phyloP scores from a whole-genome alignment of 2,329 filamentous ascomycete species.

The Remersonia thermophila region DNA sequence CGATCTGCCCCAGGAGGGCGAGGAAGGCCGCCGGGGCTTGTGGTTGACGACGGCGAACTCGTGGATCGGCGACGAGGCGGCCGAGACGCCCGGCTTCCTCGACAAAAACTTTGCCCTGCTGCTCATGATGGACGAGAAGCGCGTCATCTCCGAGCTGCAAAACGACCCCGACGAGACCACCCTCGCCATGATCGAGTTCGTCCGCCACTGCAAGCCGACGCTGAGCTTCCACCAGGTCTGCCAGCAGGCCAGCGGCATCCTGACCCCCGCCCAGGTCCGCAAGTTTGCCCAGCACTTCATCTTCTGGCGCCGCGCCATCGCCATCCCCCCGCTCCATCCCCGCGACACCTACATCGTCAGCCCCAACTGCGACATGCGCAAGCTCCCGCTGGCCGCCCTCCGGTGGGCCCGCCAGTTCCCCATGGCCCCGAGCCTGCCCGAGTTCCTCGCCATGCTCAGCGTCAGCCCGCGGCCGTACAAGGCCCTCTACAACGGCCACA shows the following conservation, averaged over 20 bases:
- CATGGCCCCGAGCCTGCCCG: conserved; percentile 67
- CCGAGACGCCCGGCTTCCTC: conserved; percentile 54
- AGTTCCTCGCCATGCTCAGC: conserved; percentile 76
- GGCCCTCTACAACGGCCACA: conserved; percentile 64
- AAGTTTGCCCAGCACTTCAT: conserved; percentile 87
- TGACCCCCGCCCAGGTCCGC: conserved; percentile 70
- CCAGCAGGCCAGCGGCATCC: conserved; percentile 46
- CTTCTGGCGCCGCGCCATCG: conserved; percentile 86
- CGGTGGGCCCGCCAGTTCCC: conserved; percentile 72
- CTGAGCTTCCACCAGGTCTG: conserved; percentile 55
- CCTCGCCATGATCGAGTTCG: conserved; percentile 67
- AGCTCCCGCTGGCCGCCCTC: conserved; percentile 54
- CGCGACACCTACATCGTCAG: conserved; percentile 86
- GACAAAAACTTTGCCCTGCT: conserved; percentile 82
- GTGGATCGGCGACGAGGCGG: conserved; percentile 54
- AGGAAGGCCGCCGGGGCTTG: conserved; percentile 59
- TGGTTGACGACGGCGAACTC: conserved; percentile 83
- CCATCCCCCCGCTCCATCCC: conserved; percentile 80
- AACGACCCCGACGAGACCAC: conserved; percentile 65
- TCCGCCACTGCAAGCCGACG: conserved; percentile 59
- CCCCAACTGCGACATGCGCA: conserved; percentile 70
- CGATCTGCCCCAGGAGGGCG: conserved; percentile 57
- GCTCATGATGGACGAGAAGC: conserved; percentile 69
- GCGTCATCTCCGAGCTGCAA: conserved; percentile 61
- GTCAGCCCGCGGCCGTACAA: conserved; percentile 73